Conservation (phyloP, 352 stramenopile species). For the Globisporangium recalcitrans region DNA sequence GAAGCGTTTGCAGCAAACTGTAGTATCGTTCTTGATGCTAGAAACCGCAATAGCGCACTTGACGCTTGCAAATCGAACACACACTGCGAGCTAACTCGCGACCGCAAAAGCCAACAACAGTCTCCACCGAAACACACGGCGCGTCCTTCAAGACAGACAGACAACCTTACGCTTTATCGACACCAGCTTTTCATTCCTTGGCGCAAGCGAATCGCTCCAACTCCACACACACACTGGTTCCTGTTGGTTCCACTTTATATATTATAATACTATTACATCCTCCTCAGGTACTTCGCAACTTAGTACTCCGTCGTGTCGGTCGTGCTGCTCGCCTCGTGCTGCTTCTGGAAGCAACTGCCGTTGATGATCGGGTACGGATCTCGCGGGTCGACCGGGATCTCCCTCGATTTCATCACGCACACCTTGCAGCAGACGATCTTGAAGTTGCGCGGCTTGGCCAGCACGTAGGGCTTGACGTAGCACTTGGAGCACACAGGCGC, state of each 20-base stretch:
- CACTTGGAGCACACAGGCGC: slow-evolving; percentile 42
- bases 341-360: slow-evolving; percentile 9
- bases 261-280: background rate
- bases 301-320: slow-evolving; percentile 6
- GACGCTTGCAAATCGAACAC: too few species aligned
- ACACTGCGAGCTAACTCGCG: too few species aligned
- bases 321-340: slow-evolving; percentile 1
- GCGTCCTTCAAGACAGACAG: too few species aligned
- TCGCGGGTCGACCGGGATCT: slow-evolving; percentile 31
- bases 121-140: too few species aligned
- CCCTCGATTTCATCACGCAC: slow-evolving; percentile 38
- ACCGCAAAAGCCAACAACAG: too few species aligned
- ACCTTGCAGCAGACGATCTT: slow-evolving; percentile 44
- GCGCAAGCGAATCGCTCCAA: too few species aligned
- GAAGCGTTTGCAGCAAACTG: background rate
- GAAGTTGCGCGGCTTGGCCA: slow-evolving; percentile 31
- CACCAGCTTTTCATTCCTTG: too few species aligned
- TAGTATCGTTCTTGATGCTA: too few species aligned
- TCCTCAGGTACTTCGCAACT: too few species aligned
- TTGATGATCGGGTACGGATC: slow-evolving; percentile 40
- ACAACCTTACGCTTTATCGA: too few species aligned
- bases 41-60: too few species aligned
- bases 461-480: slow-evolving; percentile 36
- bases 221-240: too few species aligned
- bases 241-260: background rate